These are phyloP conservation scores for Ensete glaucum DNA, from an alignment of 176 grass and related monocot genomes.

Conservation along the genomic window DNA sequence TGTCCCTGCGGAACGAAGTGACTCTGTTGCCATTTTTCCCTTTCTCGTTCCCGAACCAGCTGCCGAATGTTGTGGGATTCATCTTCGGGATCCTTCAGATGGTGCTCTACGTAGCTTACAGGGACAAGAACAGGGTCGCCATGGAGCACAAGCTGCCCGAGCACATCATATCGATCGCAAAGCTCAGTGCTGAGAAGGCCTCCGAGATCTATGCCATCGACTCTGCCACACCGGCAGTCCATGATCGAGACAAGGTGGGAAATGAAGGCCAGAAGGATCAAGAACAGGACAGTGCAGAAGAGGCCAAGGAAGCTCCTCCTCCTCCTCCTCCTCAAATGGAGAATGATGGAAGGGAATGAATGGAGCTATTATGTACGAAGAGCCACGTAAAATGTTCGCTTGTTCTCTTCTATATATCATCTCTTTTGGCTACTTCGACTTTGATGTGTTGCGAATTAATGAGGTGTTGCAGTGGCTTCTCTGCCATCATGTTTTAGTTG, in stretches of 20 bases:
- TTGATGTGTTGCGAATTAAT: too few relatives aligned
- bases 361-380: too few relatives aligned
- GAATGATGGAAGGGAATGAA: too few relatives aligned
- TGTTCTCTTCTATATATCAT: too few relatives aligned
- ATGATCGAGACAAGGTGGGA: neutral
- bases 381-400: too few relatives aligned
- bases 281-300: too few relatives aligned
- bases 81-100: constrained; percentile 75
- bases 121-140: constrained; percentile 16
- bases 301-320: too few relatives aligned
- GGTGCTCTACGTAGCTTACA: constrained; percentile 63
- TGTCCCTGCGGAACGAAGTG: neutral
- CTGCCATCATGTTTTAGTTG: too few relatives aligned
- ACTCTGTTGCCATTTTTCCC: neutral
- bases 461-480: too few relatives aligned
- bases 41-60: neutral
- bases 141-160: constrained; percentile 49
- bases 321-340: too few relatives aligned
- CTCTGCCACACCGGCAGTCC: neutral
- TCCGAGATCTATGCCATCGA: constrained; percentile 51
- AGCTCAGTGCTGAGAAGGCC: constrained; percentile 19
- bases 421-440: too few relatives aligned
- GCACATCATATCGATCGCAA: constrained; percentile 26
- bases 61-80: constrained; percentile 77
- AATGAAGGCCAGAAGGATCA: neutral